Conservation (phyloP, 31 red algal species). For the Asparagopsis taxiformis region DNA sequence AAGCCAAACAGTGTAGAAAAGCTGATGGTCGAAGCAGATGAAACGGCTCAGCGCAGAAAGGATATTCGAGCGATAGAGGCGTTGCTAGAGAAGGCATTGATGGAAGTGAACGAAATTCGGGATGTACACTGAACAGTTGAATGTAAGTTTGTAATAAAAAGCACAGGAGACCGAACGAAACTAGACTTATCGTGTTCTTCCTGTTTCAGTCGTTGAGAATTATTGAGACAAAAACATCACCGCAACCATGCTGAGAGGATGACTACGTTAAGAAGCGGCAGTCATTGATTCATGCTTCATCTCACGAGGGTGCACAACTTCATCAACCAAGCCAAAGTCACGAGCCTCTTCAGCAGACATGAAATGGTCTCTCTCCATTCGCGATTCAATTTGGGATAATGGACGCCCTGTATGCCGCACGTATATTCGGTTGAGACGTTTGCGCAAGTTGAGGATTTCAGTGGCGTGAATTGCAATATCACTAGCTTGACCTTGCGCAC, state of each 20-base stretch:
- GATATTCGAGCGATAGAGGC: conserved; percentile 41
- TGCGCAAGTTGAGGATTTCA: conserved; percentile 75
- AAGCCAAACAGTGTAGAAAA: conserved; percentile 65
- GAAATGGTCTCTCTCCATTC: conserved; percentile 91
- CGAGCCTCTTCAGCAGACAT: conserved; percentile 88
- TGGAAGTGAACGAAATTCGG: conserved; percentile 66
- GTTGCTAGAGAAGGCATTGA: conserved; percentile 54
- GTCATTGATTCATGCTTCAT: not conserved
- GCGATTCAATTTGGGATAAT: conserved; percentile 44
- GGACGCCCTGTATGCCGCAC: conserved; percentile 59
- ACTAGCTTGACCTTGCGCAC: conserved; percentile 80
- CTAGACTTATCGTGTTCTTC: not conserved
- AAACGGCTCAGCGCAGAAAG: conserved; percentile 59
- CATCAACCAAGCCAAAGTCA: conserved; percentile 87
- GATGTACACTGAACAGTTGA: conserved; percentile 49
- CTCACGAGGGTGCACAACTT: conserved; percentile 70
- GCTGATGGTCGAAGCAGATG: conserved; percentile 77
- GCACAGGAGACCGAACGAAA: not conserved
- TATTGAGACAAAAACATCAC: not conserved
- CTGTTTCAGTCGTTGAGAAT: not conserved
- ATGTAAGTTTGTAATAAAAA: not conserved
- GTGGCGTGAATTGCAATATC: conserved; percentile 83
- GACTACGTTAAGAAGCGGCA: not conserved
- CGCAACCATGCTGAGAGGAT: conserved; percentile 1
- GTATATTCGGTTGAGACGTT: conserved; percentile 73